Evolutionary conservation across 345 rosid genomes (phyloP), one percentile per base, ranked within the genome.

Genomic region (Draba incana): DNA sequence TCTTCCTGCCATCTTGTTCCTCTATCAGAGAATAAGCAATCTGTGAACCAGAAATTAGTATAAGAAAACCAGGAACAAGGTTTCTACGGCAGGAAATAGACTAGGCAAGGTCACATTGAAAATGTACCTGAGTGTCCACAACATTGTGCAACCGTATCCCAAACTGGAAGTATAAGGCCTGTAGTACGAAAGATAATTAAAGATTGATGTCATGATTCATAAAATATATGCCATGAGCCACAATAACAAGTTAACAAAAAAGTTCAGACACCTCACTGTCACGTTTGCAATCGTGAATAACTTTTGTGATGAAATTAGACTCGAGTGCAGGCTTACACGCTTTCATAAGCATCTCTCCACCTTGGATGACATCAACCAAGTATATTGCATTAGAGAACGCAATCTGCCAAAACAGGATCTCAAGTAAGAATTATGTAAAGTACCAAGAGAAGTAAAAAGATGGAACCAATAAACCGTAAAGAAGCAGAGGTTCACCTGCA

Each of bases 321-420:
- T 93, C 97, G 10, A 93, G 96, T 55, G 96, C 98, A 78, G 96
- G 95, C 85, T 90, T 87, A 85, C 97, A 93, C 10, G 96, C 95
- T 75, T 76, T 79, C 81, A 93, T 64, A 72, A 93, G 84, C 52
- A 4, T 43, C 69, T 84, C 84, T 74, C 92, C 97, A 62, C 98
- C 97, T 72, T 81, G 64, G 62, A 86, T 79, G 48, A 83, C 89
- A 60, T 93, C 98, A 73, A 93, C 92, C 79, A 93, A 81, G 79
- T 83, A 93, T 65, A 93, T 80, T 6, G 90, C 96, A 84, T 88
- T 86, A 28, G 92, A 83, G 81, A 93, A 93, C 20, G 98, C 95
- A 81, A 93, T 84, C 98, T 93, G 90, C 84, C 75, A 77, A 73
- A 44, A 76, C 28, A 50, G 14, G 25, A 69, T 49, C 51, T 28